Conservation (phyloP, 257 asterid genomes). For the Henckelia pumila region DNA sequence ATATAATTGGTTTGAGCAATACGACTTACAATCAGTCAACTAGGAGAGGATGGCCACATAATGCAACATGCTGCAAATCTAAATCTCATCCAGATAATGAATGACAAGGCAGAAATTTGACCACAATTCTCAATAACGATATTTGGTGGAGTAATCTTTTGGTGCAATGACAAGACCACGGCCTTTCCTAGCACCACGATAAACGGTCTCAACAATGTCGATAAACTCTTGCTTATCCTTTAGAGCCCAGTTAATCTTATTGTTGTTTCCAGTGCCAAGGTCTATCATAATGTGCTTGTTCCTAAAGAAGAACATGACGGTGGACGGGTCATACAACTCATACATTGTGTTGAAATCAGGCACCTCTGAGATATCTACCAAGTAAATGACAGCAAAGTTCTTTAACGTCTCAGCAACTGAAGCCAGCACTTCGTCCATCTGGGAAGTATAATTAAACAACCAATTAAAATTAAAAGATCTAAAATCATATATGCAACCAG, state of each 20-base stretch:
- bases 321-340: slow-evolving; percentile 90
- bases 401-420: slow-evolving; percentile 85
- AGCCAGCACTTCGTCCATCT: slow-evolving; percentile 90
- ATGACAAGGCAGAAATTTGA: neutral
- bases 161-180: slow-evolving; percentile 98
- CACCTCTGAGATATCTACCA: slow-evolving; percentile 84
- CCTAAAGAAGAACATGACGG: slow-evolving; percentile 90
- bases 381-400: slow-evolving; percentile 83
- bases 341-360: slow-evolving; percentile 97
- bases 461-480: slow-evolving; percentile 5
- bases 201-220: slow-evolving; percentile 91
- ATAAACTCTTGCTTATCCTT: slow-evolving; percentile 97
- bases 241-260: slow-evolving; percentile 96
- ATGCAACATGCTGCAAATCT: neutral
- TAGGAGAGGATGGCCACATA: neutral
- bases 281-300: slow-evolving; percentile 98
- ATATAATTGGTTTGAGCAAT: neutral
- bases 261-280: slow-evolving; percentile 95
- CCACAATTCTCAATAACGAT: slow-evolving; percentile 48
- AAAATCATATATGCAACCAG: neutral
- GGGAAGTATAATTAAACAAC: slow-evolving; percentile 18
- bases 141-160: slow-evolving; percentile 96
- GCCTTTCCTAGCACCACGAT: slow-evolving; percentile 94
- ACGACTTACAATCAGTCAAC: neutral
- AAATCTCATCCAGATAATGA: neutral